phyloP scores from a whole-genome alignment of 1,284 basidiomycete genomes.

The Sanghuangporus weigelae region DNA sequence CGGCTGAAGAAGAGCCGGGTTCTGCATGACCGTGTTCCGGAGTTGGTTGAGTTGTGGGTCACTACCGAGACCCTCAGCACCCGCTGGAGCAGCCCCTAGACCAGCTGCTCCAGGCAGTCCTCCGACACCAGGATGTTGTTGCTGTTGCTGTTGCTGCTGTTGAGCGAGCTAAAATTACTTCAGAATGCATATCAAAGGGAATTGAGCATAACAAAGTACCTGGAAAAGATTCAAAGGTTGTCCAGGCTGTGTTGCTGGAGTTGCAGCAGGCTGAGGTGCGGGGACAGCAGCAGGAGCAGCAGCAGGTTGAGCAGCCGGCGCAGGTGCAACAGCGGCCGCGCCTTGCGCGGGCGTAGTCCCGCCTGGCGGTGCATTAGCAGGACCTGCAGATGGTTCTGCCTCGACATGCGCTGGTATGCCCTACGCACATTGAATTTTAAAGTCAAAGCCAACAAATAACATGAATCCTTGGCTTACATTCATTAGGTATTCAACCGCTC shows the following conservation, averaged over 20 bases:
- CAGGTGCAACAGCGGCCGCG: constrained; percentile 29
- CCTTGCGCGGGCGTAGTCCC: constrained; percentile 21
- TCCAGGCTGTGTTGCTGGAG: constrained; percentile 29
- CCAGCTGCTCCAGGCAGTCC: constrained; percentile 25
- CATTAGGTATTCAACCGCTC: constrained; percentile 97
- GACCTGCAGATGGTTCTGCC: constrained; percentile 37
- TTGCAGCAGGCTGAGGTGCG: constrained; percentile 22
- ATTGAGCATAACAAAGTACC: constrained; percentile 30
- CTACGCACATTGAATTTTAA: constrained; percentile 33
- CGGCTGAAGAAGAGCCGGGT: constrained; percentile 75
- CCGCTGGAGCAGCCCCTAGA: constrained; percentile 34
- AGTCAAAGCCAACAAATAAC: constrained; percentile 1
- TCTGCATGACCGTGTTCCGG: constrained; percentile 65
- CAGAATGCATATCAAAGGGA: constrained; percentile 8
- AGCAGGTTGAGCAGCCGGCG: constrained; percentile 31
- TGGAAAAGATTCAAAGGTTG: constrained; percentile 74
- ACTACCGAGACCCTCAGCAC: constrained; percentile 24
- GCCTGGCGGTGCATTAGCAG: constrained; percentile 27
- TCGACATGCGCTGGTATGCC: constrained; percentile 79
- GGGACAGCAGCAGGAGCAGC: constrained; percentile 34
- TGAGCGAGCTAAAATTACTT: constrained; percentile 48
- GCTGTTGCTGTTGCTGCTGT: constrained; percentile 50
- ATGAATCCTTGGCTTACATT: constrained; percentile 51
- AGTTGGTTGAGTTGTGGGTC: constrained; percentile 61
- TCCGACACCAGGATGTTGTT: constrained; percentile 30